Evolutionary conservation across 139 green algal genomes (phyloP).

Genomic region (Tetratostichococcus sp.): DNA sequence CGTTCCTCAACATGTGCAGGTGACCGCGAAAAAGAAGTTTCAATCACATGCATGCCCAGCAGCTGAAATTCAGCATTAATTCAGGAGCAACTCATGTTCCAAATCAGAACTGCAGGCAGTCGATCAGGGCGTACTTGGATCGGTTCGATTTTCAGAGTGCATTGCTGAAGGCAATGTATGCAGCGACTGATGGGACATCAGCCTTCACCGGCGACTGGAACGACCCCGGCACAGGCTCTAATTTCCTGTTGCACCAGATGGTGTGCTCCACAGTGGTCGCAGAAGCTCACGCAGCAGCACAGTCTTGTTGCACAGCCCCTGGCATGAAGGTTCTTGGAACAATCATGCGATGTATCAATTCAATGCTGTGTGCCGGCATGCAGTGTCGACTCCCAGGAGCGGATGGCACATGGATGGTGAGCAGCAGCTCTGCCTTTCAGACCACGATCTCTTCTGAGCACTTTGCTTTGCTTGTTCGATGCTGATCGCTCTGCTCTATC

Average conservation of each 20-base stretch:
- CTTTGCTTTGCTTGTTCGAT: too few relatives aligned
- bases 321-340: too few relatives aligned
- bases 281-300: neutral
- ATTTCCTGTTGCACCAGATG: constrained; percentile 67
- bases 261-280: constrained; percentile 9
- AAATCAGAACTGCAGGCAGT: constrained; percentile 5
- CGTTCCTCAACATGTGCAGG: constrained; percentile 43
- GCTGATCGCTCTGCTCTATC: too few relatives aligned
- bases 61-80: neutral
- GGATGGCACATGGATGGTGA: constrained; percentile 50
- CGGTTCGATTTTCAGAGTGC: constrained; percentile 50
- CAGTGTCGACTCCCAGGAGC: constrained; percentile 44
- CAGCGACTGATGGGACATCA: constrained; percentile 47
- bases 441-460: too few relatives aligned
- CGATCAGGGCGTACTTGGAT: constrained; percentile 37
- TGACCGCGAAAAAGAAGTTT: too few relatives aligned
- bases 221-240: constrained; percentile 47
- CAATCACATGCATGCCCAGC: too few relatives aligned
- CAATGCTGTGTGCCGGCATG: neutral
- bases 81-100: too few relatives aligned
- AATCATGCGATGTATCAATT: too few relatives aligned
- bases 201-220: constrained; percentile 45
- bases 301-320: too few relatives aligned
- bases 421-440: too few relatives aligned
- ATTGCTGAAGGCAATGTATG: constrained; percentile 55